phyloP scores from a whole-genome alignment of 768 basidiomycete genomes.

The Tulasnella sp. region DNA sequence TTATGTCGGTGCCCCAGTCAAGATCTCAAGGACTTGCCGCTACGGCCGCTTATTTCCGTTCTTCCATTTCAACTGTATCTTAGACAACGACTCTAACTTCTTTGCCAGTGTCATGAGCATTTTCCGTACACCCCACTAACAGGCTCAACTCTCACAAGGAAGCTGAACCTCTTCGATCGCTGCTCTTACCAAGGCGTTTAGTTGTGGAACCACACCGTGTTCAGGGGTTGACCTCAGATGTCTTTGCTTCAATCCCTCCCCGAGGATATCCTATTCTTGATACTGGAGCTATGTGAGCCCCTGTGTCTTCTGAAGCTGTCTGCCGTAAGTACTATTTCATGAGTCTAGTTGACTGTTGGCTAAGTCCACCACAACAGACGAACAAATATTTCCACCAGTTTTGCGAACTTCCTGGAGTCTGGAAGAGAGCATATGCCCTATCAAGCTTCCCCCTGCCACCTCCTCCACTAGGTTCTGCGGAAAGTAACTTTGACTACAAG shows the following conservation, averaged over 20 bases:
- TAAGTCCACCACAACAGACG: not conserved
- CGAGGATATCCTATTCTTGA: not conserved
- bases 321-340: not conserved
- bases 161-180: no score
- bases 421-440: not conserved
- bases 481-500: constrained; percentile 3
- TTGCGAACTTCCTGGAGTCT: not conserved
- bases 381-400: constrained; percentile 2
- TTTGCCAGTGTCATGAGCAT: no score
- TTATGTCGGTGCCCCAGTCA: not conserved
- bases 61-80: no score
- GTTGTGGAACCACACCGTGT: no score
- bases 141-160: no score
- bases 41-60: no score
- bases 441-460: constrained; percentile 2
- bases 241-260: not conserved
- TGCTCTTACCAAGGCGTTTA: no score
- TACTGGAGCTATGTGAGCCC: not conserved
- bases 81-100: no score
- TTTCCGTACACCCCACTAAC: no score
- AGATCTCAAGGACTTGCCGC: no score
- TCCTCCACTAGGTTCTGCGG: not conserved
- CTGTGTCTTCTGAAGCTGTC: not conserved
- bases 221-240: no score
- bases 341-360: not conserved